phyloP scores from a whole-genome alignment of 2,329 filamentous ascomycete species.

The Alternaria sp. region DNA sequence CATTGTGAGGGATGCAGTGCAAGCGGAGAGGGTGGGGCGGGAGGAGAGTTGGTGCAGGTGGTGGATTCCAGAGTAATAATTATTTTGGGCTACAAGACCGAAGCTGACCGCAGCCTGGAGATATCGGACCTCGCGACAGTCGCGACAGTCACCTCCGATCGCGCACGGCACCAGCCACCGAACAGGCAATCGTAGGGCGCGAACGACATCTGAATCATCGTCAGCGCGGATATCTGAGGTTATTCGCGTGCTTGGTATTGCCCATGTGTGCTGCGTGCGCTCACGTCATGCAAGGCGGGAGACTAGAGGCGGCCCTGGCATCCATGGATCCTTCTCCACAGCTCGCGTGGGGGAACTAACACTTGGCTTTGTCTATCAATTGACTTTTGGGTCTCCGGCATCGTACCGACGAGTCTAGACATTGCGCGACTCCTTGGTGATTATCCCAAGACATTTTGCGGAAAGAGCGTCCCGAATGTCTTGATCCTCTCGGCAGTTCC shows the following conservation, averaged over 20 bases:
- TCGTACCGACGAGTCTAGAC: neutral
- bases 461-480: conserved; percentile 12
- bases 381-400: neutral
- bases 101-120: conserved; percentile 31
- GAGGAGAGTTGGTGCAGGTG: conserved; percentile 13
- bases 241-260: conserved; percentile 26
- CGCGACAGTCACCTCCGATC: conserved; percentile 24
- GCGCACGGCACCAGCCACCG: conserved; percentile 5
- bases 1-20: conserved; percentile 36
- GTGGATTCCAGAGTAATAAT: conserved; percentile 16
- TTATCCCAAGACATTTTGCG: neutral
- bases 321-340: conserved; percentile 11
- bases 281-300: conserved; percentile 26
- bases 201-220: conserved; percentile 9
- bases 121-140: conserved; percentile 17
- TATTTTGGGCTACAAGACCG: conserved; percentile 33
- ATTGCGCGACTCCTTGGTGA: neutral
- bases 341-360: conserved; percentile 23
- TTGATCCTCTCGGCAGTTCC: conserved; percentile 27
- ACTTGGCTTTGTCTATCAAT: conserved; percentile 12
- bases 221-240: conserved; percentile 32
- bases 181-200: conserved; percentile 23
- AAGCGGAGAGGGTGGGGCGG: conserved; percentile 8
- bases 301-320: conserved; percentile 11
- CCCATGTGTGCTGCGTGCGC: conserved; percentile 1